Percentiles rank a stretch among this genome's conserved stretches.
Conservation (phyloP, 2,329 filamentous ascomycete genomes). For the Blastomyces parvus region DNA sequence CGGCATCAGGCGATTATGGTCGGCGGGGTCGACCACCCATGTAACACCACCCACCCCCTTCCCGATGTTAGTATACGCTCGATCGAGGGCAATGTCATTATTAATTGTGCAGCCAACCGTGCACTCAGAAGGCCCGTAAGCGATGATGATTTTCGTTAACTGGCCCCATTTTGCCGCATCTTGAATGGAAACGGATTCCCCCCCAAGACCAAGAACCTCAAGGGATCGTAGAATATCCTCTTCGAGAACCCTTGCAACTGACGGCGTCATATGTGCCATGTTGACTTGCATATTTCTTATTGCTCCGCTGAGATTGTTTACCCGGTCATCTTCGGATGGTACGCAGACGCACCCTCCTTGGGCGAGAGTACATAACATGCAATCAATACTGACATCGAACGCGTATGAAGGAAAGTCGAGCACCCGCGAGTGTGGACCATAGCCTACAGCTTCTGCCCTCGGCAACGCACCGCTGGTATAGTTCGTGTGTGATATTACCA, state of each 20-base stretch:
- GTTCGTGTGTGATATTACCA: constrained; percentile 52
- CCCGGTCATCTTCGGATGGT: constrained; percentile 42
- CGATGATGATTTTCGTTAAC: constrained; percentile 38
- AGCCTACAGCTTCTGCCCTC: constrained; percentile 45
- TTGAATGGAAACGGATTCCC: constrained; percentile 36
- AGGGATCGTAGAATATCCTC: constrained; percentile 36
- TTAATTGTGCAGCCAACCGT: constrained; percentile 35
- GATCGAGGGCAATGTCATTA: constrained; percentile 25
- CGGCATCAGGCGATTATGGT: constrained; percentile 37
- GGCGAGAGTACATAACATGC: constrained; percentile 47
- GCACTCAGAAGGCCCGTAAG: constrained; percentile 37
- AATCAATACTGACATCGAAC: constrained; percentile 46
- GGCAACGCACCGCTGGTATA: constrained; percentile 48
- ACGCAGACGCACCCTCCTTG: constrained; percentile 53
- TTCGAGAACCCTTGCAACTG: constrained; percentile 44
- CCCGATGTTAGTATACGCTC: constrained; percentile 33
- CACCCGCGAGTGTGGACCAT: constrained; percentile 44
- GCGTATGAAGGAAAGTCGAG: constrained; percentile 50
- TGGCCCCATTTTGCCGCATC: constrained; percentile 36
- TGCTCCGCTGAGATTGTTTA: constrained; percentile 41
- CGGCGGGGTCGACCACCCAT: constrained; percentile 35
- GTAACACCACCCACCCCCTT: constrained; percentile 27
- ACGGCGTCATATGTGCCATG: constrained; percentile 51
- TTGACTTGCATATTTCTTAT: constrained; percentile 45
- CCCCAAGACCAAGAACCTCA: constrained; percentile 34